A percentile compares a stretch with the other conserved stretches of the same genome.
Evolutionary conservation across 495 filamentous ascomycete species (phyloP).

Genomic region (Cercophora newfieldiana): DNA sequence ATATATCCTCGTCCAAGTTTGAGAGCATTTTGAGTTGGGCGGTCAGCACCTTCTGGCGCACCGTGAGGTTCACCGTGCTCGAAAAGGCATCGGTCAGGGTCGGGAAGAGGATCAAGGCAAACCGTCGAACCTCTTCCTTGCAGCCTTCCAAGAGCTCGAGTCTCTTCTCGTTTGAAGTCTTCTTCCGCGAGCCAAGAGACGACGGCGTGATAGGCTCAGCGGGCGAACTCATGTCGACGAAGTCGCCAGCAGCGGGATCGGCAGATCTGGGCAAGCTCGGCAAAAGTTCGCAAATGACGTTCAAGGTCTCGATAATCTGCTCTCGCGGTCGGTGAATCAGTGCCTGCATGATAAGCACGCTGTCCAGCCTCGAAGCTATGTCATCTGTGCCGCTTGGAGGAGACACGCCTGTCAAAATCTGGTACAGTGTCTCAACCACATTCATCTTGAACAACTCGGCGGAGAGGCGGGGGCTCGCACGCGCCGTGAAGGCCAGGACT

Average conservation of each 20-base stretch:
- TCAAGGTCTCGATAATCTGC: constrained; percentile 94
- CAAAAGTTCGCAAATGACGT: constrained; percentile 95
- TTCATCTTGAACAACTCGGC: constrained; percentile 94
- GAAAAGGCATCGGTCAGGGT: constrained; percentile 97
- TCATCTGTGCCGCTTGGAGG: constrained; percentile 79
- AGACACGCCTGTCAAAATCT: constrained; percentile 95
- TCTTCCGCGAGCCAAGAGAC: constrained; percentile 47
- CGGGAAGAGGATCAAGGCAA: constrained; percentile 92
- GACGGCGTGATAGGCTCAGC: constrained; percentile 39
- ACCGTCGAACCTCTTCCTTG: constrained; percentile 82
- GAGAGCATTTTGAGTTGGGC: constrained; percentile 98
- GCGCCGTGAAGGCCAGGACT: constrained; percentile 83
- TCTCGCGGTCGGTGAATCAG: constrained; percentile 95
- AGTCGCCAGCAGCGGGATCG: constrained; percentile 54
- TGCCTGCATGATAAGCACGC: constrained; percentile 97
- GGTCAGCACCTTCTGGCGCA: constrained; percentile 93
- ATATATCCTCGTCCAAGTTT: constrained; percentile 79
- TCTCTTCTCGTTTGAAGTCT: constrained; percentile 72
- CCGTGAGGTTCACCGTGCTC: constrained; percentile 95
- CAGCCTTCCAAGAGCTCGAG: constrained; percentile 74
- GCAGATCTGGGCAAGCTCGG: constrained; percentile 60
- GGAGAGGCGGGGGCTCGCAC: constrained; percentile 82
- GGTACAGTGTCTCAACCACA: constrained; percentile 95
- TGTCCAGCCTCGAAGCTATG: constrained; percentile 87
- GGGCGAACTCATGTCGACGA: constrained; percentile 45